Evolutionary conservation across 352 stramenopile species (phyloP), one percentile per base, ranked within the genome.

Genomic region (Albugo laibachii): DNA sequence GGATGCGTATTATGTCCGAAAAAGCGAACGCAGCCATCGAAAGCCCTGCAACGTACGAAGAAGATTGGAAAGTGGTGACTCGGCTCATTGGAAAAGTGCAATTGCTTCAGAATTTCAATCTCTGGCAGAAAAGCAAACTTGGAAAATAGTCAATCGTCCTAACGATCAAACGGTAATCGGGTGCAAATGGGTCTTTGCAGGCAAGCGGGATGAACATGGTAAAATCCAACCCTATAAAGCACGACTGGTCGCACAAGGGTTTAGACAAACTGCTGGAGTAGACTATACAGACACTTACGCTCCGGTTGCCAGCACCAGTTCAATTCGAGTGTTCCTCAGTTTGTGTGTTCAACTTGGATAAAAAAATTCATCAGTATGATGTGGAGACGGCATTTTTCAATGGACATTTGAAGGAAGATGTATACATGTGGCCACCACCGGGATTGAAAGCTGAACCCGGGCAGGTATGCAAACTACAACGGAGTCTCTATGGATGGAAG

Each of bases 401-500:
- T 21, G 38, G 8, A 21, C 8, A 21, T 21, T 43, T 43, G 38
- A 8, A 21, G 8, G 38, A 43, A 21, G 38, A 21, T 43, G 38
- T 43, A 8, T 21, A 21, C 38, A 43, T 43, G 38, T 19, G 19
- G 16, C 16, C 19, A 21, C 38, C 38, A 43, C 24, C 24, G 8
- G 24, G 8, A 31, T 31, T 31, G 24, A 31, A 31, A 31, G 8
- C 8, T 10, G 8, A 31, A 8, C 24, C 24, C 3, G 24, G 24
- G 3, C 24, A 31, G 8, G 38, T 43, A 8, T 43, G 3, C 20
- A 21, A 41, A 21, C 27, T 54, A 13, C 19, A 20, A 19, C 47
- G 49, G 8, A 31, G 24, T 31, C 47, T 59, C 11, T 61, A 58
- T 24, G 57, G 50, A 0, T 31, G 54, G 4, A 53, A 55, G 35